These are phyloP conservation scores for Lepidium sativum DNA, from an alignment of 345 rosid species.

Conservation along the genomic window DNA sequence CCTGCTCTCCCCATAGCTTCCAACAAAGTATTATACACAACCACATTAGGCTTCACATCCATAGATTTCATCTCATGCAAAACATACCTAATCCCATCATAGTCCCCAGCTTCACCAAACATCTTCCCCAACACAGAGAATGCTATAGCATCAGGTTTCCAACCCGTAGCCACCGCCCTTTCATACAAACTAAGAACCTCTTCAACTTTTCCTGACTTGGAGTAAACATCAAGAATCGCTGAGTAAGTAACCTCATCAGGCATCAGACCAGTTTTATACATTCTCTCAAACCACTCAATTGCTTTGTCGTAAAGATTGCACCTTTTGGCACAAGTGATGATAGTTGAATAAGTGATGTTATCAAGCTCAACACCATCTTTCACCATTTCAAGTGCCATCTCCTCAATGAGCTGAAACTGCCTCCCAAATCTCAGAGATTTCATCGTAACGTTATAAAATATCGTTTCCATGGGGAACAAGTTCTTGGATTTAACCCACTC, in stretches of 20 bases:
- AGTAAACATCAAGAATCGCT: slow-evolving; percentile 74
- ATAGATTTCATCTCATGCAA: slow-evolving; percentile 71
- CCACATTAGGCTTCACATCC: slow-evolving; percentile 72
- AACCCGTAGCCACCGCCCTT: slow-evolving; percentile 85
- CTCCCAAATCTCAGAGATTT: slow-evolving; percentile 78
- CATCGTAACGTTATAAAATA: slow-evolving; percentile 74
- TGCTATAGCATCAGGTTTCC: slow-evolving; percentile 77
- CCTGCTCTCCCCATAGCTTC: slow-evolving; percentile 89
- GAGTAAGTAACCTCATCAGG: slow-evolving; percentile 95
- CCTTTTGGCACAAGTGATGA: slow-evolving; percentile 79
- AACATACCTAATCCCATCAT: slow-evolving; percentile 90
- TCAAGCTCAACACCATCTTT: slow-evolving; percentile 65
- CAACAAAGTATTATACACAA: slow-evolving; percentile 75
- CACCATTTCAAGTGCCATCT: slow-evolving; percentile 79
- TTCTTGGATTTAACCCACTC: slow-evolving; percentile 61
- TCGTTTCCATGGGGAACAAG: slow-evolving; percentile 69
- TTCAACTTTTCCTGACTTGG: slow-evolving; percentile 69
- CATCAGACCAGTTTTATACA: slow-evolving; percentile 88
- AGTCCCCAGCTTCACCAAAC: slow-evolving; percentile 90
- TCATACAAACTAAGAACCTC: slow-evolving; percentile 85
- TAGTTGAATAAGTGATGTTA: slow-evolving; percentile 91
- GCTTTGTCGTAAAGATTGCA: slow-evolving; percentile 67
- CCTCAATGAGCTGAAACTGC: slow-evolving; percentile 77
- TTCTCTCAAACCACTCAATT: slow-evolving; percentile 86
- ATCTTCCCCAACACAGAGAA: slow-evolving; percentile 80